phyloP scores from a whole-genome alignment of 805 yeast genomes.

The Wickerhamomyces ciferrii region DNA sequence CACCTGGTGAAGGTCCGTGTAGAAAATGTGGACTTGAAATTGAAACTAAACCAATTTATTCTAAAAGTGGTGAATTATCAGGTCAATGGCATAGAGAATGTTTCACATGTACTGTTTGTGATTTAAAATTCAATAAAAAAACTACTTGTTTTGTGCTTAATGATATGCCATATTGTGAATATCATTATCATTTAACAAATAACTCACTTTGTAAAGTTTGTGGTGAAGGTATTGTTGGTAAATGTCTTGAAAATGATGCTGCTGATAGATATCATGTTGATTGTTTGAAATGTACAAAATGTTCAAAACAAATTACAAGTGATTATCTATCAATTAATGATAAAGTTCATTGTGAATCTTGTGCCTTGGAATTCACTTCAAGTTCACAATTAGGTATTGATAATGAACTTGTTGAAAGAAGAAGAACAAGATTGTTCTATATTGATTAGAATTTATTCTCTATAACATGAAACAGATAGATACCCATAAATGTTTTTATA shows the following conservation, averaged over 20 bases:
- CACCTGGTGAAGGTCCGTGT: constrained; percentile 78
- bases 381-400: neutral
- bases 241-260: constrained; percentile 75
- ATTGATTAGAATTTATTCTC: neutral
- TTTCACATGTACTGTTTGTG: constrained; percentile 70
- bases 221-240: constrained; percentile 78
- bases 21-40: constrained; percentile 63
- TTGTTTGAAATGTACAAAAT: constrained; percentile 67
- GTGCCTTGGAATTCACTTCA: constrained; percentile 11
- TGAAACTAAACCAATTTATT: constrained; percentile 62
- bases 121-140: constrained; percentile 47
- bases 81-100: constrained; percentile 96
- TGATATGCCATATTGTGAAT: constrained; percentile 78
- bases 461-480: neutral
- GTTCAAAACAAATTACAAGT: constrained; percentile 41
- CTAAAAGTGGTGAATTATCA: constrained; percentile 73
- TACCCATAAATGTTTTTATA: neutral
- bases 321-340: constrained; percentile 54
- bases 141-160: constrained; percentile 69
- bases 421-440: constrained; percentile 16
- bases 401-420: constrained; percentile 14
- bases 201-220: constrained; percentile 72
- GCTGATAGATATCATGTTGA: constrained; percentile 67
- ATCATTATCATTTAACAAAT: constrained; percentile 71
- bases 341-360: constrained; percentile 44